Conservation (phyloP, 208 protist genomes). For the Acanthamoeba polyphaga region DNA sequence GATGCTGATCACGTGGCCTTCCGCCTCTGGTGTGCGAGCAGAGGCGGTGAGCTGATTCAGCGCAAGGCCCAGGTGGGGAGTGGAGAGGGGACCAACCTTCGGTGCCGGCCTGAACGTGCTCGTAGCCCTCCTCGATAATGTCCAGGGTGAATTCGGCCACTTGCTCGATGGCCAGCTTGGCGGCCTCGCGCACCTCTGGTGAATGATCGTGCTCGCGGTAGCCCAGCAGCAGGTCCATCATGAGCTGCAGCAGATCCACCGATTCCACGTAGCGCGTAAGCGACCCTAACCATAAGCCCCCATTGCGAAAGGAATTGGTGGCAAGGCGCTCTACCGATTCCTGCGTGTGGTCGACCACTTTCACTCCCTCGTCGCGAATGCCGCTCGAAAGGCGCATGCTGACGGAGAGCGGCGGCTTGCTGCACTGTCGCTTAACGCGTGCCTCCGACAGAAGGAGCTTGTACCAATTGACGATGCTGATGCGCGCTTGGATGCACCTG, state of each 20-base stretch:
- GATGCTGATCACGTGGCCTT: conserved; percentile 21
- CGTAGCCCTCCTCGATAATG: conserved; percentile 67
- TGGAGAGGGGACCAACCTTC: not conserved
- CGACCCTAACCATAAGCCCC: not conserved
- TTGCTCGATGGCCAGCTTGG: conserved; percentile 50
- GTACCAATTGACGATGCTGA: conserved; percentile 68
- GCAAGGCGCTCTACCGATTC: not conserved
- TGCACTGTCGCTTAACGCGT: not conserved
- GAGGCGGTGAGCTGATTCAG: not conserved
- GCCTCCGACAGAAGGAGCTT: not conserved
- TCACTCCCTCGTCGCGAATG: not conserved
- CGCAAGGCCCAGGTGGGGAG: not conserved
- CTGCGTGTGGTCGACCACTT: not conserved
- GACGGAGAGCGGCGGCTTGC: conserved; percentile 22
- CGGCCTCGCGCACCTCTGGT: conserved; percentile 28
- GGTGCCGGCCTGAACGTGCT: not conserved
- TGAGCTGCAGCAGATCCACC: not conserved
- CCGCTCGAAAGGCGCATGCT: conserved; percentile 30
- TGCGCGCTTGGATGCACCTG: conserved; percentile 41
- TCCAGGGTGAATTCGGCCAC: conserved; percentile 58
- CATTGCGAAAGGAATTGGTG: not conserved
- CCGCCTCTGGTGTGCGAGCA: not conserved
- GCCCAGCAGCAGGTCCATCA: conserved; percentile 56
- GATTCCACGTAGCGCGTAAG: not conserved
- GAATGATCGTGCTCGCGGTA: conserved; percentile 11